Base-by-base conservation (phyloP, 2,329 filamentous ascomycete species). In the Lachnellula suecica region DNA sequence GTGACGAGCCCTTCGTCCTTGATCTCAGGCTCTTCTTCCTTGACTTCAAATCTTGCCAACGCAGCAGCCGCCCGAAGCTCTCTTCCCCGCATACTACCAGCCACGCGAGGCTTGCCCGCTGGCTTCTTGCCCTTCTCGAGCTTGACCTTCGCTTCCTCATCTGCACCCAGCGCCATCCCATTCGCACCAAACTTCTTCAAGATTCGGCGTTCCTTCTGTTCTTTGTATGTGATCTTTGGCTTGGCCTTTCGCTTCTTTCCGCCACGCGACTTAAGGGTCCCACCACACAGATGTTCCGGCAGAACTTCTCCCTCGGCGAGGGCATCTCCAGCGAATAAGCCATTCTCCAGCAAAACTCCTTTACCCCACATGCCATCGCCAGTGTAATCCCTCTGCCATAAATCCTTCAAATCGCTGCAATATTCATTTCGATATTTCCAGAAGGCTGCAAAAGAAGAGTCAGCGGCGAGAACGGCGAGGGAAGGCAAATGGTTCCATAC, bases 351-450 rank as follows among this genome's bases (percentile, higher is more conserved):
- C 6, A 79, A 73, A 35, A 83, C 76, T 0, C 91, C 91, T 24
- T 82, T 74, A 7, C 90, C 89, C 91, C 91, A 96, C 44, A 96
- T 71, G 0, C 91, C 91, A 56, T 96, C 90, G 2, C 91, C 91
- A 0, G 82, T 87, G 65, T 94, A 96, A 1, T 77, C 77, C 50
- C 78, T 81, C 1, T 69, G 69, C 88, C 89, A 94, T 1, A 96
- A 72, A 1, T 61, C 75, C 57, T 84, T 81, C 81, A 96, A 84
- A 50, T 90, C 80, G 8, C 76, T 77, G 1, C 88, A 85, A 65
- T 88, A 94, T 38, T 75, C 72, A 68, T 94, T 88, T 43, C 90
- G 77, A 17, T 92, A 86, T 9, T 81, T 79, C 90, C 91, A 96
- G 64, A 96, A 96, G 2, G 82, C 83, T 50, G 82, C 9, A 34